Evolutionary conservation across 345 rosid genomes (phyloP), one percentile per base, ranked within the genome.

Genomic region (Syzygium aromaticum): DNA sequence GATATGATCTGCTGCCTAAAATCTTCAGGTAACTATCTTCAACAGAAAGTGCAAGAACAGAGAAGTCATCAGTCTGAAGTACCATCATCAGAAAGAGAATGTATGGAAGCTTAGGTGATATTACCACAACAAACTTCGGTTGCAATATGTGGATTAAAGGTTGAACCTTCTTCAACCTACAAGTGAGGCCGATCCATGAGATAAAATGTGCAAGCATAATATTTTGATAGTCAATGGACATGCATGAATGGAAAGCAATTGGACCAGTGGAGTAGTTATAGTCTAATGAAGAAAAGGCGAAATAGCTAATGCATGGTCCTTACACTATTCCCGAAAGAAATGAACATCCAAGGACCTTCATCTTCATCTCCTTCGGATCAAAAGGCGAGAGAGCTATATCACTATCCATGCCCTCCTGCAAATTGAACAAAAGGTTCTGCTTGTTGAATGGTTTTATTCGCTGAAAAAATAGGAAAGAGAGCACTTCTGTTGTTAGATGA

Each of bases 261-360:
- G 56, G 16, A 77, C 85, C 23, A 11, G 21, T 30, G 57, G 13
- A 77, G 54, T 13, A 78, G 21, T n/a, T 78, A 43, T 54, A 51
- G 27, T 59, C 51, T 23, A 4, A 87, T n/a, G 63, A 52, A 86
- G 27, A 54, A 84, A 40, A 40, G 53, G 51, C 86, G 5, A 87
- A 52, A 61, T 53, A 77, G 84, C 56, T 67, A 85, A 85, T 43
- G 43, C 51, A 63, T 33, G 27, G 56, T 27, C 33, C 91, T 86
- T 91, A 95, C 99, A 91, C 92, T 89, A 93, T 91, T 91, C 97
- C 99, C 85, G 95, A 93, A 80, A 93, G 92, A 87, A 97, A 97
- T 19, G 98, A 97, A 88, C 99, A 96, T 53, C 91, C 93, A 84
- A 95, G 98, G 92, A 96, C 93, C 93, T 94, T 95, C 98, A 96